These are phyloP conservation scores for Picea abies DNA, from an alignment of 83 land plant species.

Conservation along the genomic window DNA sequence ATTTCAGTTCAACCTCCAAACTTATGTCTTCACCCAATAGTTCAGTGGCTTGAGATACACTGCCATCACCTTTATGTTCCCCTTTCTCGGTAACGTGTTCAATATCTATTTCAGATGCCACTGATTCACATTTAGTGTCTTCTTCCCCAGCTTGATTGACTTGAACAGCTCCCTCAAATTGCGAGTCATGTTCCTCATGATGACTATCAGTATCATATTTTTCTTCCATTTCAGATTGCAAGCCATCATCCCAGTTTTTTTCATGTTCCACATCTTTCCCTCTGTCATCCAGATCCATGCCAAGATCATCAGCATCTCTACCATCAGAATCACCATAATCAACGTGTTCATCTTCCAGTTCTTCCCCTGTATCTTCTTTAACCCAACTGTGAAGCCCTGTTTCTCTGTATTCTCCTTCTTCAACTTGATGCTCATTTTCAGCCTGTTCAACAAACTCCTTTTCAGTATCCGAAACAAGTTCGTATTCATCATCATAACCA, in stretches of 20 bases:
- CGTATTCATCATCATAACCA: conserved; percentile 18
- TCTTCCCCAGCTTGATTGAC: neutral
- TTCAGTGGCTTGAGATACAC: conserved; percentile 3
- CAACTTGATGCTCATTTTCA: conserved; percentile 44
- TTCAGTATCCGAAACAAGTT: conserved; percentile 5
- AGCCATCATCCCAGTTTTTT: conserved; percentile 12
- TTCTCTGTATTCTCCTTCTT: conserved; percentile 57
- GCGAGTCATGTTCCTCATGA: neutral
- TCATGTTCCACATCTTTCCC: conserved; percentile 8
- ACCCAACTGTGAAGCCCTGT: conserved; percentile 28
- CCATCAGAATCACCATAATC: conserved; percentile 54
- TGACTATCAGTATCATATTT: neutral
- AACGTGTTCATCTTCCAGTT: conserved; percentile 41
- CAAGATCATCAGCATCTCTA: conserved; percentile 27
- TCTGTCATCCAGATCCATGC: conserved; percentile 17
- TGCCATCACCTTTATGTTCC: neutral
- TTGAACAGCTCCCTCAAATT: neutral
- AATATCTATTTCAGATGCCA: neutral
- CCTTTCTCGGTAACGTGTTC: conserved; percentile 4
- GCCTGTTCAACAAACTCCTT: conserved; percentile 7
- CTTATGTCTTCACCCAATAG: neutral
- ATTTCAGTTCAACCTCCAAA: neutral
- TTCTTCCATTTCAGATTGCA: conserved; percentile 14
- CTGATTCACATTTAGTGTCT: neutral
- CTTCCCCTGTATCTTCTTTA: conserved; percentile 32